Evolutionary conservation across 176 grass and related monocot genomes (phyloP).

Genomic region (Chloris gayana): DNA sequence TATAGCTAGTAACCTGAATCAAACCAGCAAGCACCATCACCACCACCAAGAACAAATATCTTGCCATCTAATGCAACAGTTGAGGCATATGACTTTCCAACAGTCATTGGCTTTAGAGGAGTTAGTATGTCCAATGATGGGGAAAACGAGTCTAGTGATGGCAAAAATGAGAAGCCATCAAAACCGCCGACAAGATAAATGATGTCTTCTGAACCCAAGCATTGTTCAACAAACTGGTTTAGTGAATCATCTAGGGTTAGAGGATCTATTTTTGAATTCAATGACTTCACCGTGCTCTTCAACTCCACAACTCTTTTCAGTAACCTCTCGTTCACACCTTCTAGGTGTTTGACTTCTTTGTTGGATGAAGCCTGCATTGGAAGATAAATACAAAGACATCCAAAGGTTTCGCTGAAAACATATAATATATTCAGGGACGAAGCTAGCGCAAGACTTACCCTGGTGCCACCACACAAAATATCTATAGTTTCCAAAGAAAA

Average conservation of each 20-base stretch:
- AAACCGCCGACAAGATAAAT: slow-evolving; percentile 81
- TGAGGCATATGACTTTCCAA: slow-evolving; percentile 59
- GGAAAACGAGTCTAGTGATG: slow-evolving; percentile 69
- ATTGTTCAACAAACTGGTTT: slow-evolving; percentile 67
- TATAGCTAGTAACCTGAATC: slow-evolving; percentile 53
- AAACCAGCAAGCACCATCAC: slow-evolving; percentile 69
- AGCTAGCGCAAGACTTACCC: too few species aligned
- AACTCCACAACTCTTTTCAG: slow-evolving; percentile 52
- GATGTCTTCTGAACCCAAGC: slow-evolving; percentile 67
- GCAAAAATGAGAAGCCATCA: slow-evolving; percentile 58
- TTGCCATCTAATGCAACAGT: slow-evolving; percentile 66
- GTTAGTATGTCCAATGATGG: slow-evolving; percentile 75
- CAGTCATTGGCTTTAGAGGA: slow-evolving; percentile 60
- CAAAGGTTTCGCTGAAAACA: too few species aligned
- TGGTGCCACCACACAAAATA: too few species aligned
- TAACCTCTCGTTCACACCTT: slow-evolving; percentile 48
- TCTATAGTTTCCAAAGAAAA: too few species aligned
- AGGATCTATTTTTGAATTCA: slow-evolving; percentile 63
- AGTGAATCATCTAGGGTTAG: slow-evolving; percentile 57
- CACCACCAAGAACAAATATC: slow-evolving; percentile 78
- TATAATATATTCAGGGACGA: too few species aligned
- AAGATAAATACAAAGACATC: slow-evolving; percentile 20
- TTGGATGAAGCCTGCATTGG: slow-evolving; percentile 52
- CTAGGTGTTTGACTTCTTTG: slow-evolving; percentile 45
- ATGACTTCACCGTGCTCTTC: slow-evolving; percentile 43